Conservation (phyloP, 1,139 yeast species). For the Geotrichum europaeum region DNA sequence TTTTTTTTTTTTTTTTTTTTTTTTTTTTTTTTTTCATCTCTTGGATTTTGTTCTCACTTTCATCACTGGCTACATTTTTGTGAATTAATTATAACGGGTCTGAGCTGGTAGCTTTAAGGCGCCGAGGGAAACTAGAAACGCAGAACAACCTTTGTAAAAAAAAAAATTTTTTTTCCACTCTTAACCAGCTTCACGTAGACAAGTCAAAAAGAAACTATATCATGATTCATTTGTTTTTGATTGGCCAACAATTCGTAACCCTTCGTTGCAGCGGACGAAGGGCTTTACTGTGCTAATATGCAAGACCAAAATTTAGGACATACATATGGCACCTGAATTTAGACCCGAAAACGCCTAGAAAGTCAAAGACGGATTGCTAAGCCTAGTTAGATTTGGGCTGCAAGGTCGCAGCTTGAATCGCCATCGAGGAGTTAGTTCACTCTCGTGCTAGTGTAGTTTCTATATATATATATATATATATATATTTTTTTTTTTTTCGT, state of each 20-base stretch:
- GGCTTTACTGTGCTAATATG: background rate
- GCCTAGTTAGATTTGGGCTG: background rate
- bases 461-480: background rate
- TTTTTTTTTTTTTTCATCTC: background rate
- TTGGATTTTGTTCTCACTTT: background rate
- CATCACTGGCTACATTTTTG: too few species aligned
- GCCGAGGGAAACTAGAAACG: too few species aligned
- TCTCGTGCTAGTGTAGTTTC: background rate
- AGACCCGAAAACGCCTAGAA: background rate
- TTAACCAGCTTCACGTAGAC: background rate
- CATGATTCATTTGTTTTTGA: background rate
- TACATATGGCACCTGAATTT: background rate
- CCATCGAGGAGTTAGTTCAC: background rate
- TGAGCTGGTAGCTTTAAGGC: too few species aligned
- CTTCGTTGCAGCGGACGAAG: background rate
- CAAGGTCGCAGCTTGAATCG: background rate
- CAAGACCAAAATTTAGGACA: background rate
- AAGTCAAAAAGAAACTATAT: background rate
- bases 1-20: background rate
- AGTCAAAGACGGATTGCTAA: background rate
- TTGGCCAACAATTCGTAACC: background rate
- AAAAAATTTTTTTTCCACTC: background rate
- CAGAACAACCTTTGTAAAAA: too few species aligned
- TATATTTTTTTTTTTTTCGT: background rate
- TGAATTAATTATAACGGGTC: too few species aligned